Evolutionary conservation across 106 monocot species (phyloP), one percentile per base, ranked within the genome.

Genomic region (Allium sativum): DNA sequence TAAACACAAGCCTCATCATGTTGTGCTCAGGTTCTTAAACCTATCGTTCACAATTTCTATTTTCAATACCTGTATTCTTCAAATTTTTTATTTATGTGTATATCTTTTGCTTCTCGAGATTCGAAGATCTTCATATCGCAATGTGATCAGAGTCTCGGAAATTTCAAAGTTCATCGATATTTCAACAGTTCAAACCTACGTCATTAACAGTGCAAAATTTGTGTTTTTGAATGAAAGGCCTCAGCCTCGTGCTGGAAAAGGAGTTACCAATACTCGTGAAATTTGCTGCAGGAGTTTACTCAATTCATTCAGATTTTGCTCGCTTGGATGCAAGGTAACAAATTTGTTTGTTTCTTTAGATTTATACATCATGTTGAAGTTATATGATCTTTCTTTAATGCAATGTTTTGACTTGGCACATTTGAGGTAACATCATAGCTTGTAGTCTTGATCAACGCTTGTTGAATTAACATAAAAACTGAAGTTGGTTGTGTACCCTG

Each of bases 161-260:
- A 86, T 95, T 45, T 82, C 90, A 21, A 95, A 95, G 73, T 90
- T 90, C 72, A 90, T 94, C 14, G 94, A 94, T 73, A 90, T 94
- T 9, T 79, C 94, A 0, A 66, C 74, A 44, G 90, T 94, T 52
- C 94, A 94, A 70, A 94, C 94, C 22, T 94, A 94, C 81, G 66
- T 94, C 72, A 94, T 94, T 48, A 94, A 94, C 79, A 94, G 94
- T 59, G 94, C 94, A 20, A 94, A 94, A 78, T 48, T n/a, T n/a
- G 94, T 94, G 18, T 94, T 94, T 70, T 71, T 94, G 16, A 94
- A 94, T 13, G 94, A 79, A 55, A 51, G 94, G 70, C 94, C 94
- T 48, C 94, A 94, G 83, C 89, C 86, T 48, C 78, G 94, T 61
- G 89, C 86, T 0, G 94, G 94, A 10, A 94, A 94, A 53, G 94